phyloP scores from a whole-genome alignment of 331 rosid species.

The Malus hybrid region DNA sequence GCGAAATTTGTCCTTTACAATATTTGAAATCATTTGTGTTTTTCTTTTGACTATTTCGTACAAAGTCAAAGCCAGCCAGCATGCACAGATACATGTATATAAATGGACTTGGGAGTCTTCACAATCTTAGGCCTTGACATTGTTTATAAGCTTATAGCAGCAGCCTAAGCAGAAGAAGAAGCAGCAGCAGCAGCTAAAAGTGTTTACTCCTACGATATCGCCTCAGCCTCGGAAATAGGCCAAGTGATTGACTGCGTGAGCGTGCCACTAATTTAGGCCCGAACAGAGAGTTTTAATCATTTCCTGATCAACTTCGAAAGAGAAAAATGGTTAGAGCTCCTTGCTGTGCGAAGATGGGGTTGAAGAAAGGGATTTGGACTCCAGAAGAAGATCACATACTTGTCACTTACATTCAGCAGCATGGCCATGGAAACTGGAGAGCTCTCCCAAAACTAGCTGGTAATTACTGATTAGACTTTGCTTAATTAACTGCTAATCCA shows the following conservation, averaged over 20 bases:
- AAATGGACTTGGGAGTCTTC: neutral
- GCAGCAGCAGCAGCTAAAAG: neutral
- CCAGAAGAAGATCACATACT: slow-evolving; percentile 62
- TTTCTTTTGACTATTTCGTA: neutral
- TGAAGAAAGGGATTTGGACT: slow-evolving; percentile 85
- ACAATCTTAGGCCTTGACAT: neutral
- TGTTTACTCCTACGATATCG: too few species aligned
- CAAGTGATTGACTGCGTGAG: too few species aligned
- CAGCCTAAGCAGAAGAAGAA: neutral
- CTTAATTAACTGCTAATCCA: too few species aligned
- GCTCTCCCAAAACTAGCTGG: slow-evolving; percentile 82
- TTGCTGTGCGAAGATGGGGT: slow-evolving; percentile 82
- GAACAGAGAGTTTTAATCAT: neutral
- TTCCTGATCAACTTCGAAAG: neutral
- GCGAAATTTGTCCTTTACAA: neutral
- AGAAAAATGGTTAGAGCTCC: slow-evolving; percentile 75
- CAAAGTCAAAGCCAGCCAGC: neutral
- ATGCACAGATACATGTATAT: neutral
- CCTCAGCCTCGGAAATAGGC: too few species aligned
- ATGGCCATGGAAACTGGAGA: slow-evolving; percentile 74
- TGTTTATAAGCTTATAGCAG: neutral
- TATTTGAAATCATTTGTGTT: neutral
- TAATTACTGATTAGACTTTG: slow-evolving; percentile 1
- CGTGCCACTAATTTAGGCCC: too few species aligned
- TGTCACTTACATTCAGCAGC: slow-evolving; percentile 38